Percentiles rank a stretch among this genome's conserved stretches.
Evolutionary conservation across 768 basidiomycete species (phyloP).

Genomic region (Nidula microcarpa): DNA sequence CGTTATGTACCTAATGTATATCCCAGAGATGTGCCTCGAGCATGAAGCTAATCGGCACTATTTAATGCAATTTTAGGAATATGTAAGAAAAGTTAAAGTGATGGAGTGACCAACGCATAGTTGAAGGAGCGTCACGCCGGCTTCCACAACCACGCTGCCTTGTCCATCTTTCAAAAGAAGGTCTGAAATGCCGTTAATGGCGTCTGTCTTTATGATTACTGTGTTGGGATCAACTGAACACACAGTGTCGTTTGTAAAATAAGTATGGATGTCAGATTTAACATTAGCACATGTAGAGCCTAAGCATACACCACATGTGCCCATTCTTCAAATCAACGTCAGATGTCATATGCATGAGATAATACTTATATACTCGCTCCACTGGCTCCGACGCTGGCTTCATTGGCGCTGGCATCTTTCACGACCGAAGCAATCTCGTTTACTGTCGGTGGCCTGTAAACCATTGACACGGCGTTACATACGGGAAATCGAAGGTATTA

Average conservation of each 20-base stretch:
- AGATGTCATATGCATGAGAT: background rate
- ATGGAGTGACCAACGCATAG: conserved; percentile 23
- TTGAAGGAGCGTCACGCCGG: conserved; percentile 32
- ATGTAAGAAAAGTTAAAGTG: background rate
- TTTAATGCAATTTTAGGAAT: background rate
- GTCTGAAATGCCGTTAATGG: conserved; percentile 26
- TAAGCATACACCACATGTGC: conserved; percentile 39
- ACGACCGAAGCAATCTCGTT: conserved; percentile 27
- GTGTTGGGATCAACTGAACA: conserved; percentile 31
- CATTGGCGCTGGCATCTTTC: conserved; percentile 22
- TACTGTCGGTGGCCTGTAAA: conserved; percentile 26
- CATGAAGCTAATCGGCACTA: conserved; percentile 32
- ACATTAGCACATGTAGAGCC: conserved; percentile 1
- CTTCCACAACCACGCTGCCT: conserved; percentile 30
- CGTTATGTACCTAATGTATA: conserved; percentile 25
- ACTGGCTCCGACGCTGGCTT: conserved; percentile 27
- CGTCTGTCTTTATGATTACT: conserved; percentile 29
- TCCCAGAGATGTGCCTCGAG: conserved; percentile 24
- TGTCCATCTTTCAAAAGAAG: conserved; percentile 18
- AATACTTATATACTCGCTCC: too few species aligned
- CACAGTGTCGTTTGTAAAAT: conserved; percentile 28
- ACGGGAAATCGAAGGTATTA: conserved; percentile 33
- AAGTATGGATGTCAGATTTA: background rate
- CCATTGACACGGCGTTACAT: conserved; percentile 23
- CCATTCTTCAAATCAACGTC: conserved; percentile 19